These are phyloP conservation scores for Phytophthora melonis DNA, from an alignment of 352 stramenopile species.

Conservation along the genomic window DNA sequence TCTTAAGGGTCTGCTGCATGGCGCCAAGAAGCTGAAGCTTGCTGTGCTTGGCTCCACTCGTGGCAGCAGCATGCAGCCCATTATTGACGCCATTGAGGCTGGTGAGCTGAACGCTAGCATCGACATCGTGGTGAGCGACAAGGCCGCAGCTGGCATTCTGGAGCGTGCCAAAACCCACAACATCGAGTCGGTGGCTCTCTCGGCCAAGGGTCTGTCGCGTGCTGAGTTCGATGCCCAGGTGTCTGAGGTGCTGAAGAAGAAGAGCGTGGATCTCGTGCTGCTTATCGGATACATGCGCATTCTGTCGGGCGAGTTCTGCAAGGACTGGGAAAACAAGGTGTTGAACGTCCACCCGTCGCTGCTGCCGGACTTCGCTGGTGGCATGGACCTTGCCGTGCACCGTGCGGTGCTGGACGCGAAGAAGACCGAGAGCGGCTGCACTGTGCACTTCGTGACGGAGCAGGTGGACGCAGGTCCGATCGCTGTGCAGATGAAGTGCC, in stretches of 20 bases:
- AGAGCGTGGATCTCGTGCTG: conserved; percentile 97
- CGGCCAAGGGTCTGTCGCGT: conserved; percentile 85
- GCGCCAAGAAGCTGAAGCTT: conserved; percentile 86
- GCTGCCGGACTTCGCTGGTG: conserved; percentile 98
- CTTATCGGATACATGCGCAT: conserved; percentile 99
- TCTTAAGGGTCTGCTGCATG: conserved; percentile 92
- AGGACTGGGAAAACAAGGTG: conserved; percentile 95
- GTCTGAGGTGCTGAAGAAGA: conserved; percentile 90
- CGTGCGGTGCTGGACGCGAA: conserved; percentile 97
- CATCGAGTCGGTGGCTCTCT: conserved; percentile 73
- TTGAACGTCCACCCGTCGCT: conserved; percentile 99
- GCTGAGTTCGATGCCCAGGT: conserved; percentile 97
- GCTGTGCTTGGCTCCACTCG: conserved; percentile 97
- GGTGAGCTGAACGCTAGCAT: conserved; percentile 94
- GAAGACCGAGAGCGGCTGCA: conserved; percentile 97
- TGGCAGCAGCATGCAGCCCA: conserved; percentile 95
- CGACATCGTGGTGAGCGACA: conserved; percentile 97
- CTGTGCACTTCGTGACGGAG: conserved; percentile 98
- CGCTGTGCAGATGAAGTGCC: conserved; percentile 95
- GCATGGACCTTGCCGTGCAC: conserved; percentile 99
- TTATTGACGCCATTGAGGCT: conserved; percentile 95
- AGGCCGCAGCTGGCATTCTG: conserved; percentile 93
- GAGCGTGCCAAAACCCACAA: conserved; percentile 91
- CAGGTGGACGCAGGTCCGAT: conserved; percentile 99
- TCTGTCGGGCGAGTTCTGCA: conserved; percentile 95